Conservation (phyloP, 192 early-diverging fungal species). For the Tieghemiomyces parasiticus region DNA sequence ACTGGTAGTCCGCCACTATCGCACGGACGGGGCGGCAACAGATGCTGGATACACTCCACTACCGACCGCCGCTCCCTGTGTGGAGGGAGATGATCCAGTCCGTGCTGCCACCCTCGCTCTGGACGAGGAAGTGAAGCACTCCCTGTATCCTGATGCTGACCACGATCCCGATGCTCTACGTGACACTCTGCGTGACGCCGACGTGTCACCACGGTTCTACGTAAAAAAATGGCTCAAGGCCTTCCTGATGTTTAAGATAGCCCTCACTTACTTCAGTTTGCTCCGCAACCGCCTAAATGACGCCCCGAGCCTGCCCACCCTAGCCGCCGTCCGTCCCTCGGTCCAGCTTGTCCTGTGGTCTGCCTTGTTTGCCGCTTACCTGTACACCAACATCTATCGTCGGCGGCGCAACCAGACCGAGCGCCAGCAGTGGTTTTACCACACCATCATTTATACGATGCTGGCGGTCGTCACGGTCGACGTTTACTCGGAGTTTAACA, state of each 20-base stretch:
- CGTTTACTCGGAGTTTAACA: background rate
- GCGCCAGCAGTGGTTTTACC: background rate
- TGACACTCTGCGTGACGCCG: no score
- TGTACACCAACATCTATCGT: background rate
- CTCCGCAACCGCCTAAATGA: background rate
- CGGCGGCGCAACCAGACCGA: background rate
- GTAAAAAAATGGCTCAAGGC: background rate
- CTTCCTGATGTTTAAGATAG: background rate
- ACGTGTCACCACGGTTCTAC: background rate
- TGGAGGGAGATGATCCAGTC: no score
- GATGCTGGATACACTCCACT: no score
- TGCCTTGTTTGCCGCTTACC: background rate
- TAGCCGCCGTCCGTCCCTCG: background rate
- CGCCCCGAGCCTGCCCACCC: background rate
- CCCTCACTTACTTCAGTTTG: background rate
- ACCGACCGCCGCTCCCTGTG: no score
- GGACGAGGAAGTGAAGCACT: no score
- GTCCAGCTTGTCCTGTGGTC: background rate
- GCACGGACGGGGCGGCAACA: no score
- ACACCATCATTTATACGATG: background rate
- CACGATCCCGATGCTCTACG: no score
- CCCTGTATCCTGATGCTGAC: no score
- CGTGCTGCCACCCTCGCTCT: no score
- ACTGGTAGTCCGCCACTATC: no score
- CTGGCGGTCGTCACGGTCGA: background rate